Evolutionary conservation across 2,329 filamentous ascomycete species (phyloP).

Genomic region (Cladosporium sp.): DNA sequence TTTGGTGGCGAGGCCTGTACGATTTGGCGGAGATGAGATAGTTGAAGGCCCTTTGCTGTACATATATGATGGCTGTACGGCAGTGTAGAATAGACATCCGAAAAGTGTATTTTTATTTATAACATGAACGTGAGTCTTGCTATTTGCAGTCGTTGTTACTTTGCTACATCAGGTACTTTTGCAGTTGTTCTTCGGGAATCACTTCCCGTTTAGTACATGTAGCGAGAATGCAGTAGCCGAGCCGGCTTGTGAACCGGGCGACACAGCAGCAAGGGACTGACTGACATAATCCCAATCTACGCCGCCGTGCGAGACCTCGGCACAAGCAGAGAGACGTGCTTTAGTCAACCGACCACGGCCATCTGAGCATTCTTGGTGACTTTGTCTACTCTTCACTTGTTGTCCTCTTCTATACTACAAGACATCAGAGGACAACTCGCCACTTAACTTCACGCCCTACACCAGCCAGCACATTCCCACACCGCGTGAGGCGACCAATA

Average conservation of each 20-base stretch:
- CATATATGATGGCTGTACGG: background rate
- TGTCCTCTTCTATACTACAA: background rate
- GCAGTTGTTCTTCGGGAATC: background rate
- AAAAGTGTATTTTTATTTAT: conserved; percentile 1
- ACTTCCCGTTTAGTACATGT: background rate
- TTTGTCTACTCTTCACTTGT: background rate
- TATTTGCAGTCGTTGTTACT: too few species aligned
- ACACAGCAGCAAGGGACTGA: background rate
- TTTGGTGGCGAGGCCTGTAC: background rate
- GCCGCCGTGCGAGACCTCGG: conserved; percentile 1
- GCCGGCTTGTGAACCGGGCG: background rate
- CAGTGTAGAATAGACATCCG: conserved; percentile 3
- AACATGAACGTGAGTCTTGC: background rate
- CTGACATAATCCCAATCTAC: background rate
- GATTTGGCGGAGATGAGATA: background rate
- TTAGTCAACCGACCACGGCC: background rate
- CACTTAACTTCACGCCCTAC: background rate
- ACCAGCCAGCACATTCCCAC: background rate
- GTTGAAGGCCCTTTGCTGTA: background rate
- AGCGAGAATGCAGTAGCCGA: background rate
- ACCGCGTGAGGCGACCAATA: background rate
- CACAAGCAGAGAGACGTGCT: background rate
- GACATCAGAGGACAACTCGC: background rate
- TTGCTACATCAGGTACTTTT: too few species aligned
- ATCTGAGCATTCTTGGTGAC: background rate